These are phyloP conservation scores for Alternaria alternata DNA, from an alignment of 2,329 filamentous ascomycete genomes.

Conservation along the genomic window DNA sequence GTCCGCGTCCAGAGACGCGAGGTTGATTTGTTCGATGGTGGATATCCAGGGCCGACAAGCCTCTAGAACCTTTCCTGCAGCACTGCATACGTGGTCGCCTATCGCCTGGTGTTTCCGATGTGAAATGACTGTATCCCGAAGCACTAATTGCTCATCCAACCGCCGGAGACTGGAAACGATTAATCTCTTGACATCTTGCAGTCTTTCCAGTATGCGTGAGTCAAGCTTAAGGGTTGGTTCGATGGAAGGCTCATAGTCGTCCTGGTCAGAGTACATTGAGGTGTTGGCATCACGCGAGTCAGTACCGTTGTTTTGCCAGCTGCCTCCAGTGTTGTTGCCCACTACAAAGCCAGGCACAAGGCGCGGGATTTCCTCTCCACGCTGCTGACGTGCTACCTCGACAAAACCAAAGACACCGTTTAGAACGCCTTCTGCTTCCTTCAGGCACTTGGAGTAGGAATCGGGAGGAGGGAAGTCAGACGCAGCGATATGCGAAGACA, in stretches of 20 bases:
- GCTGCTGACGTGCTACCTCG: conserved; percentile 90
- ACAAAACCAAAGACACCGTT: conserved; percentile 96
- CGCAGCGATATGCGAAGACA: conserved; percentile 96
- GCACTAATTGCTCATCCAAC: conserved; percentile 81
- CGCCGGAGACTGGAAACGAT: conserved; percentile 86
- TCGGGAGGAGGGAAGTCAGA: conserved; percentile 95
- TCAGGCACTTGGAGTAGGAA: conserved; percentile 91
- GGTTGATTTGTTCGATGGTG: conserved; percentile 89
- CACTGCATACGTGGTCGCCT: conserved; percentile 81
- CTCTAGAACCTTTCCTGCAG: conserved; percentile 82
- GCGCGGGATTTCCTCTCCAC: conserved; percentile 92
- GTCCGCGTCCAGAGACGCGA: conserved; percentile 77
- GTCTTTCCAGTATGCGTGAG: conserved; percentile 76
- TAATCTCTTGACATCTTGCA: conserved; percentile 86
- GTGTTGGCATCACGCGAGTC: conserved; percentile 72
- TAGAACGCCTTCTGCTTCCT: conserved; percentile 96
- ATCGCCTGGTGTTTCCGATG: conserved; percentile 79
- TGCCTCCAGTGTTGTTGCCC: conserved; percentile 82
- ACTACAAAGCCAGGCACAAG: conserved; percentile 92
- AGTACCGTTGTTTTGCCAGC: conserved; percentile 77
- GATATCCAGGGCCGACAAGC: conserved; percentile 90
- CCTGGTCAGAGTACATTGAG: conserved; percentile 76
- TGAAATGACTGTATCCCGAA: conserved; percentile 83
- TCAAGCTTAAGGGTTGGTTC: conserved; percentile 82
- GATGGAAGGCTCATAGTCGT: conserved; percentile 75